Base-by-base conservation (phyloP, 805 yeast genomes). In the Kodamaea jinghongensis region DNA sequence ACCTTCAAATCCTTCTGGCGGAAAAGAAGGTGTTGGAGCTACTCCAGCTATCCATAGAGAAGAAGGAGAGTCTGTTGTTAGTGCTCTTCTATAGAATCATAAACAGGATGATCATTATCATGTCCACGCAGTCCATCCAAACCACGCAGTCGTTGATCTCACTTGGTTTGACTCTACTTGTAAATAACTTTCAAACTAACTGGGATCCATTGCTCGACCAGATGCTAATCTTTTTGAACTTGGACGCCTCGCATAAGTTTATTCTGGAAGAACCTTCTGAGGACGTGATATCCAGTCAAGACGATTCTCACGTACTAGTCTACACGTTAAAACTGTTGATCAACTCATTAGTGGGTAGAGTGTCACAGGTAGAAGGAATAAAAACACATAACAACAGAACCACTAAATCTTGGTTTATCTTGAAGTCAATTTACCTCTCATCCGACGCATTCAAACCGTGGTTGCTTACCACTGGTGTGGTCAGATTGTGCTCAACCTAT, bases 131-230 rank as follows among this genome's bases (percentile, higher is more conserved):
- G 4, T 65, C 76, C 47, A 51, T 72, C 5, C 39, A 52, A 4
- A 51, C 64, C 14, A 65, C 75, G 3, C 49, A 70, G 44, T 47
- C 51, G 13, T 45, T 79, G 3, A 63, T 70, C 10, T 56, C 55
- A 28, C 30, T 71, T 1, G 77, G 79, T 0, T 43, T 73, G 17
- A 54, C 47, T 9, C 55, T 67, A 11, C 47, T 69, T 3, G 42
- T 67, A 2, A 54, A 50, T 17, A 54, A 73, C n/a, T 55, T 64
- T 13, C 50, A 62, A 8, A 60, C 79, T 1, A 67, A 70, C 7
- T 69, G 67, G 48, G 73, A 65, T 2, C 51, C 62, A 0, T 44
- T 78, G 3, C 68, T 63, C 34, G 60, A 60, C 10, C 80, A 79
- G 48, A 45, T 77, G 9, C 47, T 65, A 4, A 48, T 71, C 3